Conservation (phyloP, 306 rosid species). For the Cucumis melo region DNA sequence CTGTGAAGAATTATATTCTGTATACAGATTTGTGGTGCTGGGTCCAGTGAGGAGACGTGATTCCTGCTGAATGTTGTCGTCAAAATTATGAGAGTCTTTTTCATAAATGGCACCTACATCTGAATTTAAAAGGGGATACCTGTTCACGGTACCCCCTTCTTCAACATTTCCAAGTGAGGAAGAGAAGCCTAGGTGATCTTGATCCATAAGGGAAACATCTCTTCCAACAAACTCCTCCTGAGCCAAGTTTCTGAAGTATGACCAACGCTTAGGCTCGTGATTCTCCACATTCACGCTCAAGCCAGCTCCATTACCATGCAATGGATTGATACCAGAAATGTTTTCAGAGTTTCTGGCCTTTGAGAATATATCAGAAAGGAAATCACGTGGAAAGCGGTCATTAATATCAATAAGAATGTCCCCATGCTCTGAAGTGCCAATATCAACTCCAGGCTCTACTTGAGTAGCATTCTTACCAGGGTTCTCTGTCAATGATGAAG, state of each 20-base stretch:
- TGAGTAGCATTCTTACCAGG: constrained; percentile 12
- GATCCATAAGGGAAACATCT: constrained; percentile 68
- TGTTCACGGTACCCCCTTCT: constrained; percentile 32
- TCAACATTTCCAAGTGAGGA: constrained; percentile 22
- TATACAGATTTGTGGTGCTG: constrained; percentile 13
- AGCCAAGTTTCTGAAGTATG: constrained; percentile 70
- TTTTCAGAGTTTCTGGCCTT: constrained; percentile 30
- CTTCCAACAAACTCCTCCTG: constrained; percentile 45
- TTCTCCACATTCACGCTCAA: constrained; percentile 64
- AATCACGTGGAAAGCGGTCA: constrained; percentile 51
- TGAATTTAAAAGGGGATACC: constrained; percentile 37
- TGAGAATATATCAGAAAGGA: constrained; percentile 42
- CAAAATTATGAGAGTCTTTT: constrained; percentile 35
- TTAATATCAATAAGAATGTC: constrained; percentile 51
- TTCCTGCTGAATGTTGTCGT: constrained; percentile 28
- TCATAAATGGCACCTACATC: constrained; percentile 29
- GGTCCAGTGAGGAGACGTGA: constrained; percentile 26
- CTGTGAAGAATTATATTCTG: constrained; percentile 34
- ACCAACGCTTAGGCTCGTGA: constrained; percentile 67
- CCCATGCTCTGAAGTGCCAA: constrained; percentile 28
- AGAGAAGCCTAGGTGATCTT: constrained; percentile 54
- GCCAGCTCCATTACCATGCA: constrained; percentile 38
- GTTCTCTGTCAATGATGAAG: constrained; percentile 20
- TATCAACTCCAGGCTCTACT: constrained; percentile 22
- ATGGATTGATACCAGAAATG: constrained; percentile 24